Percentiles rank a stretch among this genome's conserved stretches.
phyloP scores from a whole-genome alignment of 768 basidiomycete species.

The Russula virescens region DNA sequence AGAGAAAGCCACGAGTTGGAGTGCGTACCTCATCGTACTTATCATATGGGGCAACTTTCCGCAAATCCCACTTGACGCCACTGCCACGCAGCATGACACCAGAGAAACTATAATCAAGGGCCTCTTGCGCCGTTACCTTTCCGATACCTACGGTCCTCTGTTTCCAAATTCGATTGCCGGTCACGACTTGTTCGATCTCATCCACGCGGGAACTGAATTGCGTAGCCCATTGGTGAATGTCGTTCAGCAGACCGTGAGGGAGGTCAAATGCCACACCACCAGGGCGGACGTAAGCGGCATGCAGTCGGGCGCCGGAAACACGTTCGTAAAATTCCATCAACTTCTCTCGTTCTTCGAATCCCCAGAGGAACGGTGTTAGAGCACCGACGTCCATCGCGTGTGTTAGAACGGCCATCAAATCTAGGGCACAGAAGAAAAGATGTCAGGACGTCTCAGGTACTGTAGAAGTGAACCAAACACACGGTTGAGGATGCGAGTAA shows the following conservation, averaged over 20 bases:
- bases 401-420: constrained; percentile 94
- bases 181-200: constrained; percentile 97
- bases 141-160: constrained; percentile 88
- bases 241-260: constrained; percentile 96
- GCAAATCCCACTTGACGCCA: constrained; percentile 91
- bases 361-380: constrained; percentile 98
- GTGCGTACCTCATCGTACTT: constrained; percentile 78
- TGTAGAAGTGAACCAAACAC: constrained; percentile 28
- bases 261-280: constrained; percentile 98
- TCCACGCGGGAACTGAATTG: constrained; percentile 89
- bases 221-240: constrained; percentile 97
- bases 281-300: constrained; percentile 96
- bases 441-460: not conserved
- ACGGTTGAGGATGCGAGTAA: constrained; percentile 95
- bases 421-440: constrained; percentile 33
- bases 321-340: constrained; percentile 99
- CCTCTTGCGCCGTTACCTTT: constrained; percentile 85
- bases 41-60: constrained; percentile 90
- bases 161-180: constrained; percentile 98
- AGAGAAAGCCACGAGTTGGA: constrained; percentile 14
- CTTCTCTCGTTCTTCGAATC: constrained; percentile 99
- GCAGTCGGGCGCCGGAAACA: constrained; percentile 94
- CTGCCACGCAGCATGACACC: constrained; percentile 96
- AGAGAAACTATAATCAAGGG: constrained; percentile 87
- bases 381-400: constrained; percentile 98